Evolutionary conservation across 2,329 filamentous ascomycete genomes (phyloP), one percentile per base, ranked within the genome.

Genomic region (Dactylellina sp.): DNA sequence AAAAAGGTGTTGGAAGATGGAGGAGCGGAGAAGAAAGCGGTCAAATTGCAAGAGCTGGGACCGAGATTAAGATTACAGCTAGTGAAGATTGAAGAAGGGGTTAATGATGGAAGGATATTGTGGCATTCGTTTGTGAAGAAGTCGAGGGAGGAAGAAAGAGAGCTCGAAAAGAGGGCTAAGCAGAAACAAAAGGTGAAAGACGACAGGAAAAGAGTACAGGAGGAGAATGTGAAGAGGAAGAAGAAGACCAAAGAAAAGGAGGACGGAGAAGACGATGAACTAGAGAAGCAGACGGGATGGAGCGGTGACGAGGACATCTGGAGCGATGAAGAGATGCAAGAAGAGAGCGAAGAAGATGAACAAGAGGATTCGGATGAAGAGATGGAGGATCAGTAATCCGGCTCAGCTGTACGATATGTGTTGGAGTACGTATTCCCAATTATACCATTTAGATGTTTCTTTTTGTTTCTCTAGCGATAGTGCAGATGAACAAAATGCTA

Each of bases 101-200:
- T 98, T 5, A 97, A 93, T 79, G 86, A 87, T 24, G 95, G 95
- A 55, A 95, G 92, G 80, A 87, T 97, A 65, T 91, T 99, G 91
- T 99, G 95, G 95, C 95, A 99, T 81, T 93, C 97, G 80, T 96
- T 92, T 80, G 89, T 98, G 60, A 87, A 89, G 80, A 99, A 99
- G 85, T 88, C 88, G 5, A 88, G 88, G 77, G 86, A 87, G 16
- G 93, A 99, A 81, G 83, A 92, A 65, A 87, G 89, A 79, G 87
- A 90, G 76, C 82, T 97, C 78, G 93, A 98, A 77, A 87, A 89
- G 83, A 86, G 88, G 77, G 98, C 95, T 91, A 89, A 93, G 77
- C 83, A 90, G 82, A 86, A 88, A 79, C 86, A 87, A 66, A 87
- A 89, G 78, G 91, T 95, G 80, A 97, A 96, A 84, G 93, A 93